A percentile compares a stretch with the other conserved stretches of the same genome.
Conservation (phyloP, 257 asterid genomes). For the Rubia yunnanensis region DNA sequence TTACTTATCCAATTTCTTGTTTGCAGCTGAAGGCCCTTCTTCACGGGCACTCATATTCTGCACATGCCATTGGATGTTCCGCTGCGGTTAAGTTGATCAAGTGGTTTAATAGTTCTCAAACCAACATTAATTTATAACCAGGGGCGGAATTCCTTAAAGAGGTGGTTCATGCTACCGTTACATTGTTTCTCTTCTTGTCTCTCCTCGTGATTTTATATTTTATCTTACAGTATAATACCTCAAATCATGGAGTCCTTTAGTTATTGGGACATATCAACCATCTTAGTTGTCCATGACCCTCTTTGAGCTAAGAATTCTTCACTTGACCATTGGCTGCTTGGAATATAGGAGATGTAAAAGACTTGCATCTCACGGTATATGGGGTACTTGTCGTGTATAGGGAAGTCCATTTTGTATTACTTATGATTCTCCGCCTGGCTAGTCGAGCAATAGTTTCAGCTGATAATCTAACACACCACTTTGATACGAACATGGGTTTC, state of each 20-base stretch:
- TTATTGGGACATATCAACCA: neutral
- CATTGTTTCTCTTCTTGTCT: neutral
- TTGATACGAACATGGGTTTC: neutral
- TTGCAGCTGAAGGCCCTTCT: conserved; percentile 91
- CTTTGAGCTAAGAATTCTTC: neutral
- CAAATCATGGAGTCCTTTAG: neutral
- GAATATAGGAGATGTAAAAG: neutral
- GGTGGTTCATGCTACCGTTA: conserved; percentile 30
- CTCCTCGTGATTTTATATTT: neutral
- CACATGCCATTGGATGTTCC: conserved; percentile 91
- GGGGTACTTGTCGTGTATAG: neutral
- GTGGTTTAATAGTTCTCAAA: conserved; percentile 71
- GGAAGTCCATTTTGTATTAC: neutral
- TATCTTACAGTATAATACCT: neutral
- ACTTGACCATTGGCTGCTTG: neutral
- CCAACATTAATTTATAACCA: conserved; percentile 51
- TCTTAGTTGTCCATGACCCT: neutral
- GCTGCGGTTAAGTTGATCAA: conserved; percentile 78
- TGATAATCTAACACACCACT: neutral
- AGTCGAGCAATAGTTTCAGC: neutral
- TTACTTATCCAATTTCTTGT: conserved; percentile 7
- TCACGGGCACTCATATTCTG: conserved; percentile 97
- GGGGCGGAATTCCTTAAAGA: conserved; percentile 61
- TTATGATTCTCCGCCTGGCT: neutral
- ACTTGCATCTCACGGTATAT: neutral